These are phyloP conservation scores for Botrytis aclada DNA, from an alignment of 2,329 filamentous ascomycete genomes.

Conservation along the genomic window DNA sequence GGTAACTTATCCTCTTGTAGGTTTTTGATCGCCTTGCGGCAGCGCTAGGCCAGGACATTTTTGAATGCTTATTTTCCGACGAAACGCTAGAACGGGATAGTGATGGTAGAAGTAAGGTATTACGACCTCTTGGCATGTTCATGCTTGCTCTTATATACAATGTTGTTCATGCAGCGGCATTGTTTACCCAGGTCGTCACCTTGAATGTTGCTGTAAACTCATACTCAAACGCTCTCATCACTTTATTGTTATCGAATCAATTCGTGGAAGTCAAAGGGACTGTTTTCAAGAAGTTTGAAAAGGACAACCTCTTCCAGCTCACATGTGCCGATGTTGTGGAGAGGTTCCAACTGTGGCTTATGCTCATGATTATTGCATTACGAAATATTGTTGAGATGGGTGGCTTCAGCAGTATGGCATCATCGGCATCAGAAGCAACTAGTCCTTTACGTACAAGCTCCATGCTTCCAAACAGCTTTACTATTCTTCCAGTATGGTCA, in stretches of 20 bases:
- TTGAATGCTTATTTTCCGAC: conserved; percentile 91
- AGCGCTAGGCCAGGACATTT: conserved; percentile 89
- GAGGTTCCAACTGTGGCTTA: conserved; percentile 95
- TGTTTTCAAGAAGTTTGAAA: conserved; percentile 98
- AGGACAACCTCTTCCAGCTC: conserved; percentile 94
- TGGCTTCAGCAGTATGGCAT: conserved; percentile 61
- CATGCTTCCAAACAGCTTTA: conserved; percentile 88
- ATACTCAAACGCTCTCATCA: conserved; percentile 92
- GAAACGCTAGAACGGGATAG: conserved; percentile 87
- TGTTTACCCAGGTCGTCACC: conserved; percentile 98
- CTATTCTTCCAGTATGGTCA: conserved; percentile 79
- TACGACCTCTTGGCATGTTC: conserved; percentile 90
- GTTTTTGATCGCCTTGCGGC: conserved; percentile 86
- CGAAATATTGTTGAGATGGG: conserved; percentile 96
- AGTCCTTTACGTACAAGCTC: conserved; percentile 60
- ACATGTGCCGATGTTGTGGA: conserved; percentile 97
- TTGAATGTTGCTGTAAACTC: conserved; percentile 98
- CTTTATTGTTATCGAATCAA: conserved; percentile 90
- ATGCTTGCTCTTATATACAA: conserved; percentile 83
- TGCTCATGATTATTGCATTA: conserved; percentile 93
- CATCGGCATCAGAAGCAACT: conserved; percentile 50
- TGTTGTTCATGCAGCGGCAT: conserved; percentile 76
- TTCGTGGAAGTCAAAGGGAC: conserved; percentile 99
- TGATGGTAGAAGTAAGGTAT: conserved; percentile 85
- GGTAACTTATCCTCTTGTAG: conserved; percentile 80